phyloP scores from a whole-genome alignment of 306 rosid species.

The Cicer yamashitae region DNA sequence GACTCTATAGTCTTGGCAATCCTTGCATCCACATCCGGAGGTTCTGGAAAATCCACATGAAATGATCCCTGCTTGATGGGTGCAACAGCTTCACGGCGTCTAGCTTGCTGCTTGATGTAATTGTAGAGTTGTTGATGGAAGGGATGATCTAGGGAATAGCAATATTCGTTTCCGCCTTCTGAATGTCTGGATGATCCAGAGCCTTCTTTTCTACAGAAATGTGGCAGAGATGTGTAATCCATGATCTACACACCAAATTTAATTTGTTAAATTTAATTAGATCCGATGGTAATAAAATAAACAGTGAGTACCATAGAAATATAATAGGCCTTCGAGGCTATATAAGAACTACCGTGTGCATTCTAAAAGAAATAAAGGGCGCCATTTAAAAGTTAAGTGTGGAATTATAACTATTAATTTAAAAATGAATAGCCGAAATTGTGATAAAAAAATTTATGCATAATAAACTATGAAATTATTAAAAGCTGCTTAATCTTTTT shows the following conservation, averaged over 20 bases:
- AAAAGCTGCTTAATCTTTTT: background rate
- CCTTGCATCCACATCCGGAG: constrained; percentile 59
- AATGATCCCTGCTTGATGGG: constrained; percentile 84
- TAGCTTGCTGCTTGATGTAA: constrained; percentile 72
- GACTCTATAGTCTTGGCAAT: constrained; percentile 70
- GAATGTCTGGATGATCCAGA: constrained; percentile 75
- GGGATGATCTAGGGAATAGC: constrained; percentile 81
- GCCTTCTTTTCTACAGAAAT: constrained; percentile 81
- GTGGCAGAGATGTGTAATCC: constrained; percentile 86
- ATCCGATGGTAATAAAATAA: constrained; percentile 3
- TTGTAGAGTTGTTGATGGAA: constrained; percentile 86
- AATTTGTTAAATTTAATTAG: constrained; percentile 42
- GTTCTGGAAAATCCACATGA: constrained; percentile 76
- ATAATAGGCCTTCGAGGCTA: constrained; percentile 21
- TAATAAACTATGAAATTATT: background rate
- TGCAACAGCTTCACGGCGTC: constrained; percentile 46
- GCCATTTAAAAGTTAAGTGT: background rate
- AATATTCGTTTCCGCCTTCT: constrained; percentile 58
- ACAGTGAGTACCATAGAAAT: background rate
- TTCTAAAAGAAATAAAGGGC: background rate
- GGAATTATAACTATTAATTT: background rate
- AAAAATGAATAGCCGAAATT: background rate
- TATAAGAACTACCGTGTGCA: constrained; percentile 2
- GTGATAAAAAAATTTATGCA: background rate
- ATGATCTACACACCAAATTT: constrained; percentile 71